Evolutionary conservation across 2,329 filamentous ascomycete species (phyloP).

Genomic region (Beauveria caledonica): DNA sequence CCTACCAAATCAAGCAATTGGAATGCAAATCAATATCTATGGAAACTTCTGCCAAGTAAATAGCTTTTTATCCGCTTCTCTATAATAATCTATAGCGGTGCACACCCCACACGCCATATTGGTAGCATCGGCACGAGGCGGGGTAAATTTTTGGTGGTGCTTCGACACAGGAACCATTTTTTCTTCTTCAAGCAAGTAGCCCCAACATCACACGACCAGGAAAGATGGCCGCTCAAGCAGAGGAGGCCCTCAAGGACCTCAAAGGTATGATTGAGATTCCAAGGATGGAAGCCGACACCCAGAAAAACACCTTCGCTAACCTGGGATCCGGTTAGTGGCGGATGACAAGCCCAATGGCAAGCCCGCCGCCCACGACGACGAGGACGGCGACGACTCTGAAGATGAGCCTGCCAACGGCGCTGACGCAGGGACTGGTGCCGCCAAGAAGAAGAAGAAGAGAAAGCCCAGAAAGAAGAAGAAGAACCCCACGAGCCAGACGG

Average conservation of each 20-base stretch:
- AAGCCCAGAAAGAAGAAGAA: constrained; percentile 82
- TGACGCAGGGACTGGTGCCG: constrained; percentile 28
- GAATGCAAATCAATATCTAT: background rate
- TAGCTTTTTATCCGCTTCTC: background rate
- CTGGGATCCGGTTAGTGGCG: constrained; percentile 25
- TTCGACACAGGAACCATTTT: constrained; percentile 4
- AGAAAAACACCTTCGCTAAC: background rate
- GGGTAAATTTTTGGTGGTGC: constrained; percentile 10
- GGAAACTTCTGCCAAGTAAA: no score
- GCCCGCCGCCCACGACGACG: constrained; percentile 36
- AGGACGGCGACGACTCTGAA: constrained; percentile 47
- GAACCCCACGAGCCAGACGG: constrained; percentile 63
- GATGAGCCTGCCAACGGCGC: constrained; percentile 29
- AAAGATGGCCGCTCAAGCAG: constrained; percentile 37
- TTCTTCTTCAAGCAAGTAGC: constrained; percentile 4
- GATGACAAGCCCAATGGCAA: constrained; percentile 32
- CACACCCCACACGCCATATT: constrained; percentile 1
- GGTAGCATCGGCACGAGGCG: constrained; percentile 1
- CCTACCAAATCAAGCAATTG: background rate
- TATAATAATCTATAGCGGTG: background rate
- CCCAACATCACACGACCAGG: constrained; percentile 13
- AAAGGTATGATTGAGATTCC: constrained; percentile 23
- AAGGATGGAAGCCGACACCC: no score
- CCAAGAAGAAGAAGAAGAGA: constrained; percentile 56
- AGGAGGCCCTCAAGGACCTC: constrained; percentile 36